Evolutionary conservation across 257 asterid genomes (phyloP), one percentile per base, ranked within the genome.

Genomic region (Petrea volubilis): DNA sequence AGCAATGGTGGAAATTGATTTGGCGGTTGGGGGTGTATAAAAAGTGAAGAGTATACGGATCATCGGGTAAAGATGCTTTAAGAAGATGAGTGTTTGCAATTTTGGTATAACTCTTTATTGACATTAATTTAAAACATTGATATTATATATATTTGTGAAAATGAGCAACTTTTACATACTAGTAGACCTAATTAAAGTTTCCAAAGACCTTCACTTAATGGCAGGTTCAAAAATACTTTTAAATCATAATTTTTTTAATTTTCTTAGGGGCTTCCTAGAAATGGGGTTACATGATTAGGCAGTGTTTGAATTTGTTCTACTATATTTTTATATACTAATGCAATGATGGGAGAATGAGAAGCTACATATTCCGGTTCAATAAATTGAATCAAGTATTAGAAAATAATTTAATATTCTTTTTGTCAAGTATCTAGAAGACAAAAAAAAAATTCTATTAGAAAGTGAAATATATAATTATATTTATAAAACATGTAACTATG

Each of bases 81-180:
- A 74, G 74, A 78, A 80, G 85, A 68, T 70, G 87, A 70, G 79
- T 81, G 77, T 90, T 70, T 75, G 74, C 53, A 79, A 70, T 76
- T 75, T 88, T 78, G 31, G 78, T 67, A 76, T 60, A 23, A 9
- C 81, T 74, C 91, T 86, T 86, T 86, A 81, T 86, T 83, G 89
- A 86, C 89, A n/a, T n/a, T n/a, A 83, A 83, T 61, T 11, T 12
- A 12, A 78, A 81, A 83, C 79, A 8, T 73, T 70, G 57, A 56
- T 64, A 46, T 40, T 60, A 34, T 72, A 68, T 53, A 77, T 65
- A 58, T n/a, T n/a, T n/a, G n/a, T n/a, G n/a, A n/a, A n/a, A n/a
- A n/a, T 80, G 51, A 56, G 72, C 75, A 63, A 46, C 73, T 84
- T 78, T 14, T 81, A 72, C 63, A 71, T 78, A 47, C 55, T 67